Percentiles rank a stretch among this genome's conserved stretches.
phyloP scores from a whole-genome alignment of 202 grass and related monocot genomes.

The Saccharum hybrid region DNA sequence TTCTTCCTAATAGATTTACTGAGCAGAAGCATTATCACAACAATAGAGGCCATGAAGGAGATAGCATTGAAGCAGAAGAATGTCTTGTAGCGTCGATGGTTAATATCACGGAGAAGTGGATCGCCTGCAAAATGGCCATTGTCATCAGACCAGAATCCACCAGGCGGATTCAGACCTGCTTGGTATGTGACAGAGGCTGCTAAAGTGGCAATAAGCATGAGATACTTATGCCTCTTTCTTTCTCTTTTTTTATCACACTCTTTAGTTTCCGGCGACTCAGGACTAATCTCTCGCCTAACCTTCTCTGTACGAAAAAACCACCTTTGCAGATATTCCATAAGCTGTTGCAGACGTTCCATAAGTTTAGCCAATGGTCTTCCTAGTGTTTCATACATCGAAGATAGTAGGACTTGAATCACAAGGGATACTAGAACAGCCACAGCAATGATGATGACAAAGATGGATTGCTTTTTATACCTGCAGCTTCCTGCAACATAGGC shows the following conservation, averaged over 20 bases:
- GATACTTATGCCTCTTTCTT: constrained; percentile 48
- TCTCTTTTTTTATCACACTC: background rate
- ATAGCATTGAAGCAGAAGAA: constrained; percentile 68
- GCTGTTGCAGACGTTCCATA: background rate
- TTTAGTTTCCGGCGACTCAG: background rate
- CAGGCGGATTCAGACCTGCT: constrained; percentile 66
- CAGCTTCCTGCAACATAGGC: constrained; percentile 53
- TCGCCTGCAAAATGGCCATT: constrained; percentile 35
- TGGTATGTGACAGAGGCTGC: constrained; percentile 55
- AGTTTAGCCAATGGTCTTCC: background rate
- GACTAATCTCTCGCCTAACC: background rate
- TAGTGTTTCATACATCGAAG: background rate
- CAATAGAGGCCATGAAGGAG: constrained; percentile 63
- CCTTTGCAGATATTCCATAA: constrained; percentile 1
- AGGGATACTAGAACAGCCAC: constrained; percentile 50
- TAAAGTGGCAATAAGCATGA: constrained; percentile 64
- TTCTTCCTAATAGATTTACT: constrained; percentile 42
- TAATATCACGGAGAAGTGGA: constrained; percentile 48
- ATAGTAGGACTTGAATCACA: constrained; percentile 47
- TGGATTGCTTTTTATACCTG: constrained; percentile 8
- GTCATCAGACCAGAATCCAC: constrained; percentile 52
- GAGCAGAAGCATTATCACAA: constrained; percentile 59
- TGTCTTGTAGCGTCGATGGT: constrained; percentile 40
- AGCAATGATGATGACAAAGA: constrained; percentile 43
- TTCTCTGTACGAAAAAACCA: background rate